Evolutionary conservation across 495 filamentous ascomycete species (phyloP).

Genomic region (Aspergillus saccharolyticus): DNA sequence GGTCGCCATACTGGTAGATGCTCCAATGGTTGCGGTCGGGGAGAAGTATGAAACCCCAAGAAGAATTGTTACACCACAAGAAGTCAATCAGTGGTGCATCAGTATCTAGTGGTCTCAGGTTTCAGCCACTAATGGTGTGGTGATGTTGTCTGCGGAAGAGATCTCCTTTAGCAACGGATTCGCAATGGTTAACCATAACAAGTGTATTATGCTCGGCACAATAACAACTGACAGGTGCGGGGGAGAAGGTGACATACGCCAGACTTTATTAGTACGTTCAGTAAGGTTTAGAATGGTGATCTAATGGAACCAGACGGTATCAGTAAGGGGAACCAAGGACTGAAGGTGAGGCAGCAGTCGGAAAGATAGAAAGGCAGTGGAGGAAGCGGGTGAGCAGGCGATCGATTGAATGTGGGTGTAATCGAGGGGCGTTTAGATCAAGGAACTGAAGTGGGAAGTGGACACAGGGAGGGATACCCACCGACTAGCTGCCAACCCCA

Average conservation of each 20-base stretch:
- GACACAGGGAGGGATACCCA: not conserved
- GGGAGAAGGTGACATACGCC: slow-evolving; percentile 2
- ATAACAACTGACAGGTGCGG: not conserved
- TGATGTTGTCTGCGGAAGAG: not conserved
- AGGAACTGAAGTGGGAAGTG: not conserved
- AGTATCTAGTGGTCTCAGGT: not conserved
- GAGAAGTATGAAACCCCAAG: not conserved
- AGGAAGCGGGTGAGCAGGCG: not conserved
- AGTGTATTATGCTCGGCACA: not conserved
- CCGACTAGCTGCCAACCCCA: slow-evolving; percentile 9
- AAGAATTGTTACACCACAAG: not conserved
- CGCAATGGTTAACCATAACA: not conserved
- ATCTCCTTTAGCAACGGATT: not conserved
- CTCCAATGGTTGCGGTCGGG: not conserved
- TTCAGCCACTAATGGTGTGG: not conserved
- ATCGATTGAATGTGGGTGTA: not conserved
- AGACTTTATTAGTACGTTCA: not conserved
- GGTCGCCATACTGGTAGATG: slow-evolving; percentile 41
- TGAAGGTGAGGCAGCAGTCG: slow-evolving; percentile 1
- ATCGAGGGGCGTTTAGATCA: too few relatives aligned
- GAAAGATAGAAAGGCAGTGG: not conserved
- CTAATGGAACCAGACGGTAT: not conserved
- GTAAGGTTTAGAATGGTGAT: slow-evolving; percentile 4
- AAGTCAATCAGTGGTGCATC: slow-evolving; percentile 9
- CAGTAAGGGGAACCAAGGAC: not conserved